phyloP scores from a whole-genome alignment of 148 eudicot species.

The Persicaria tinctoria region DNA sequence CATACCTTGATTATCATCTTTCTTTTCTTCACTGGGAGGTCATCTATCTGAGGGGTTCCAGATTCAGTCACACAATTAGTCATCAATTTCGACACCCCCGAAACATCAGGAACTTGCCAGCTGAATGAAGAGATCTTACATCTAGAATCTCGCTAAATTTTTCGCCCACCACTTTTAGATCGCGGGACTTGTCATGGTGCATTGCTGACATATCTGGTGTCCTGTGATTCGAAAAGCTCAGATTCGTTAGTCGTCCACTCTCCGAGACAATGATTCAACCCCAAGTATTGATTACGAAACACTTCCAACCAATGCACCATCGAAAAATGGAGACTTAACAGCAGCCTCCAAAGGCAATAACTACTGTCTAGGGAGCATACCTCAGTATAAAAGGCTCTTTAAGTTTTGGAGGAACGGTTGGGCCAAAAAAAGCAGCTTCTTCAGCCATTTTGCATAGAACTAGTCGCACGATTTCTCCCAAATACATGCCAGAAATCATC shows the following conservation, averaged over 20 bases:
- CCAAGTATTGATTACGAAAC: no score
- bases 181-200: conserved; percentile 75
- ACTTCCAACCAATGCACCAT: no score
- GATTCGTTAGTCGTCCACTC: background rate
- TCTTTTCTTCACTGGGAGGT: conserved; percentile 50
- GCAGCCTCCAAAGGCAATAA: background rate
- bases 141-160: conserved; percentile 55
- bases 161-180: conserved; percentile 50
- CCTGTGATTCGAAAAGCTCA: conserved; percentile 29
- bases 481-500: conserved; percentile 50
- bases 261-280: no score
- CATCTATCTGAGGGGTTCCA: conserved; percentile 34
- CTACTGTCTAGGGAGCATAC: conserved; percentile 17
- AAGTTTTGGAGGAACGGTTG: conserved; percentile 37
- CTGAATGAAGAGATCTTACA: conserved; percentile 27
- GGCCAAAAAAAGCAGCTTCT: conserved; percentile 45
- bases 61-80: background rate
- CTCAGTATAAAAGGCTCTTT: conserved; percentile 36
- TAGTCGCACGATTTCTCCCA: conserved; percentile 50
- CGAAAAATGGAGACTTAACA: no score
- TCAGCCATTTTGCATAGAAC: conserved; percentile 44
- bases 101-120: background rate
- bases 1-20: conserved; percentile 49
- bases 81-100: no score
- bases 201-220: conserved; percentile 87